These are phyloP conservation scores for Colletotrichum orchidophilum DNA, from an alignment of 2,329 filamentous ascomycete genomes.

Conservation along the genomic window DNA sequence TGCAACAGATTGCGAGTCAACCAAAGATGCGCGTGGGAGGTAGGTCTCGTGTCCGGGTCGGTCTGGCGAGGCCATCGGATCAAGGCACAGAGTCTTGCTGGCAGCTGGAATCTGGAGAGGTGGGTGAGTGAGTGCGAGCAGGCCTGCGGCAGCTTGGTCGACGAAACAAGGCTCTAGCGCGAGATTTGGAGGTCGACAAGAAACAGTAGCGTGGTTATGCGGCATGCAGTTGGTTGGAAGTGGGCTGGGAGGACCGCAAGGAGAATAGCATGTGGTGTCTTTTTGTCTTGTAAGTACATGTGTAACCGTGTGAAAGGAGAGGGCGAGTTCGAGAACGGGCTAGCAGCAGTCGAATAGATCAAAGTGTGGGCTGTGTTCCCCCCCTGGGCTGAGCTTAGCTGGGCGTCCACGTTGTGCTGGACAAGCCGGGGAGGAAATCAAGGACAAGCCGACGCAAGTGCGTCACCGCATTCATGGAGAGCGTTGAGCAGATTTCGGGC, in stretches of 20 bases:
- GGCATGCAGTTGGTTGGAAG: constrained; percentile 12
- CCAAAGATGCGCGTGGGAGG: neutral
- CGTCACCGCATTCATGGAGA: neutral
- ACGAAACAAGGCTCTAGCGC: constrained; percentile 32
- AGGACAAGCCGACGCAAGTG: neutral
- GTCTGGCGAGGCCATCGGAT: neutral
- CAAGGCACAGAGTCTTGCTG: neutral
- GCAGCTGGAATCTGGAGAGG: neutral
- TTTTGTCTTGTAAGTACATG: constrained; percentile 1
- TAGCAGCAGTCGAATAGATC: neutral
- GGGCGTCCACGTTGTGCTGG: neutral
- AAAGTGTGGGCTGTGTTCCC: neutral
- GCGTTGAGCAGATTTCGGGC: constrained; percentile 16
- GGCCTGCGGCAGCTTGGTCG: neutral
- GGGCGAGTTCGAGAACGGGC: neutral
- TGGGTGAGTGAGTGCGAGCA: neutral
- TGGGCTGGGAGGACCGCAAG: neutral
- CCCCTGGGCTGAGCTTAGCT: neutral
- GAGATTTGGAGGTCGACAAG: constrained; percentile 10
- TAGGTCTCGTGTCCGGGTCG: neutral
- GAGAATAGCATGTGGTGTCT: neutral
- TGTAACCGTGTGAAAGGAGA: neutral
- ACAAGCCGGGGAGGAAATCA: neutral
- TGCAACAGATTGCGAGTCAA: neutral
- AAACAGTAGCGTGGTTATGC: constrained; percentile 31